phyloP scores from a whole-genome alignment of 2,329 filamentous ascomycete genomes.

The Phoma herbarum region DNA sequence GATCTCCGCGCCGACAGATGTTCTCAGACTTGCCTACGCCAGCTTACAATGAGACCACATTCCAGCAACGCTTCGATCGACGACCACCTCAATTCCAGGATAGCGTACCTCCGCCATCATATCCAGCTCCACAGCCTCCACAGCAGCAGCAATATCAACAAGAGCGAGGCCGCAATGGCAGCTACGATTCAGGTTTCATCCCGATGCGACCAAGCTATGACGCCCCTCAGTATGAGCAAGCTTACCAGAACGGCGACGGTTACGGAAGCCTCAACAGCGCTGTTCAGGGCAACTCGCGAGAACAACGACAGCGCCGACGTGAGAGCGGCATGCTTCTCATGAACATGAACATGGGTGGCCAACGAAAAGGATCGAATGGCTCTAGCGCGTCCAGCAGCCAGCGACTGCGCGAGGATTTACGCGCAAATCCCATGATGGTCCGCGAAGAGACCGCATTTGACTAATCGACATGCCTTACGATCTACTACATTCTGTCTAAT shows the following conservation, averaged over 20 bases:
- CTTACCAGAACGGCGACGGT: constrained; percentile 39
- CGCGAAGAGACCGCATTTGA: constrained; percentile 39
- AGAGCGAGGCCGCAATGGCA: constrained; percentile 38
- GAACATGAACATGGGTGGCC: constrained; percentile 47
- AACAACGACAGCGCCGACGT: constrained; percentile 46
- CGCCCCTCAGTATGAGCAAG: constrained; percentile 39
- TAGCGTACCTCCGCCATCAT: constrained; percentile 28
- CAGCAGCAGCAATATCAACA: constrained; percentile 41
- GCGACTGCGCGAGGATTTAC: constrained; percentile 24
- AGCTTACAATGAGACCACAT: constrained; percentile 66
- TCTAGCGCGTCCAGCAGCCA: constrained; percentile 22
- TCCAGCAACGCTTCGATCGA: constrained; percentile 48
- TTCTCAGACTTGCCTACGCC: constrained; percentile 73
- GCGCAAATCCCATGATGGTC: constrained; percentile 32
- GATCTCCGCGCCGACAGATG: constrained; percentile 71
- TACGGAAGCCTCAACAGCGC: constrained; percentile 49
- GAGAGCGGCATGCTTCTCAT: constrained; percentile 53
- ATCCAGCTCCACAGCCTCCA: constrained; percentile 39
- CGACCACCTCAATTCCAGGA: constrained; percentile 37
- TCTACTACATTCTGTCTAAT: constrained; percentile 36
- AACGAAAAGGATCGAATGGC: constrained; percentile 50
- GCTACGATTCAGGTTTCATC: constrained; percentile 61
- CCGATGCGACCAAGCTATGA: constrained; percentile 62
- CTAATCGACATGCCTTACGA: constrained; percentile 23
- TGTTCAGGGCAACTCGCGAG: constrained; percentile 38